Percentiles rank a stretch among this genome's conserved stretches.
phyloP scores from a whole-genome alignment of 495 filamentous ascomycete species.

The Xylaria intraflava region DNA sequence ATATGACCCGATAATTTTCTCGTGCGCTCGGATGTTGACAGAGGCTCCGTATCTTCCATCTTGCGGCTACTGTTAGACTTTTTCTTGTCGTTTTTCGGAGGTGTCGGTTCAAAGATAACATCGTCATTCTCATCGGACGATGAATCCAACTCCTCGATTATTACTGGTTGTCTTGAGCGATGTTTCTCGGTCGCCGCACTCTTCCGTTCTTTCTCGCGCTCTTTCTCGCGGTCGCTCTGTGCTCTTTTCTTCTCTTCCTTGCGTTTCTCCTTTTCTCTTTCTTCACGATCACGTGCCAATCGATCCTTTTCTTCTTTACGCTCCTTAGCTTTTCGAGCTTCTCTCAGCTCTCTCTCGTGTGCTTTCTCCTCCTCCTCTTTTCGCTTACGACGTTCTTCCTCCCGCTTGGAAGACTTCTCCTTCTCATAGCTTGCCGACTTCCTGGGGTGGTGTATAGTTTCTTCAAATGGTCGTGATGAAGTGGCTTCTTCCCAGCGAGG shows the following conservation, averaged over 20 bases:
- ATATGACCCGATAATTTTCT: slow-evolving; percentile 22
- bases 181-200: slow-evolving; percentile 27
- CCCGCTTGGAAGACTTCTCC: slow-evolving; percentile 34
- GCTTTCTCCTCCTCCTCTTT: slow-evolving; percentile 32
- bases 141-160: slow-evolving; percentile 25
- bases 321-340: slow-evolving; percentile 14
- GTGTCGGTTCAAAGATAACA: slow-evolving; percentile 10
- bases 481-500: slow-evolving; percentile 37
- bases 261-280: slow-evolving; percentile 24
- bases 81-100: slow-evolving; percentile 34
- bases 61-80: slow-evolving; percentile 35
- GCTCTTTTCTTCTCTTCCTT: slow-evolving; percentile 29
- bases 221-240: slow-evolving; percentile 29
- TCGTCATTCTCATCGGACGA: slow-evolving; percentile 30
- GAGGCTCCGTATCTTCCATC: slow-evolving; percentile 21
- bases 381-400: slow-evolving; percentile 33
- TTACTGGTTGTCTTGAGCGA: slow-evolving; percentile 22
- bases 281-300: slow-evolving; percentile 24
- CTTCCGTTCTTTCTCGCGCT: slow-evolving; percentile 21
- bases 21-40: slow-evolving; percentile 16
- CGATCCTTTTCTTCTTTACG: slow-evolving; percentile 25
- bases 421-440: slow-evolving; percentile 40
- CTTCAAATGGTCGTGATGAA: slow-evolving; percentile 26
- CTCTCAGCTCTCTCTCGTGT: slow-evolving; percentile 18
- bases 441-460: slow-evolving; percentile 27